These are phyloP conservation scores for Pontederia crassipes DNA, from an alignment of 176 grass and related monocot genomes.

Conservation along the genomic window DNA sequence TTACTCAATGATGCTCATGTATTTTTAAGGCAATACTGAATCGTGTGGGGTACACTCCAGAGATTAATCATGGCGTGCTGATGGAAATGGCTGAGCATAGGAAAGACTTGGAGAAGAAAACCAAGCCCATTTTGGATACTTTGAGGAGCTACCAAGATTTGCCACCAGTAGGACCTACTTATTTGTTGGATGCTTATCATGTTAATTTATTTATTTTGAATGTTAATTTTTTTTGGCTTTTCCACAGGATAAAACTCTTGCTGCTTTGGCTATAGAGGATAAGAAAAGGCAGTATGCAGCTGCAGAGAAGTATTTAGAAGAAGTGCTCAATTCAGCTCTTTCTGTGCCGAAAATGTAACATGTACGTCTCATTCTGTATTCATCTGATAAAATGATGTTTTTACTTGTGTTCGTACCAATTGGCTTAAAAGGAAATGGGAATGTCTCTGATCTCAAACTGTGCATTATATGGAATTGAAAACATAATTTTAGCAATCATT, in stretches of 20 bases:
- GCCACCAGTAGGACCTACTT: conserved; percentile 53
- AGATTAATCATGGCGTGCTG: conserved; percentile 96
- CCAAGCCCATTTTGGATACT: conserved; percentile 88
- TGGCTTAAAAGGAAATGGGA: too few species aligned
- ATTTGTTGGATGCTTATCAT: background rate
- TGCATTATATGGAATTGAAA: too few species aligned
- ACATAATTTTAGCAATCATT: too few species aligned
- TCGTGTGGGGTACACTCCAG: conserved; percentile 83
- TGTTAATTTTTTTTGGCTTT: conserved; percentile 14
- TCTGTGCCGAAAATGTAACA: conserved; percentile 51
- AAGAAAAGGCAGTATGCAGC: conserved; percentile 93
- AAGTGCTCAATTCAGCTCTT: conserved; percentile 83
- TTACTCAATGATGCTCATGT: background rate
- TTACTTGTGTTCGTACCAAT: too few species aligned
- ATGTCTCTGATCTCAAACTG: too few species aligned
- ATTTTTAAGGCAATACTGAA: conserved; percentile 71
- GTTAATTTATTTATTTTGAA: conserved; percentile 12
- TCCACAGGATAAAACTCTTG: conserved; percentile 91
- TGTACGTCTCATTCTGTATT: conserved; percentile 2
- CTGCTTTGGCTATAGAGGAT: conserved; percentile 95
- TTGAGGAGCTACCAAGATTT: conserved; percentile 97
- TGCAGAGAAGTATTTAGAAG: conserved; percentile 97
- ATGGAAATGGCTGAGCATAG: conserved; percentile 99
- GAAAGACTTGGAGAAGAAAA: conserved; percentile 89
- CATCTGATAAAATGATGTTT: background rate